These are phyloP conservation scores for Volutella citrinella DNA, from an alignment of 2,329 filamentous ascomycete species.

Conservation along the genomic window DNA sequence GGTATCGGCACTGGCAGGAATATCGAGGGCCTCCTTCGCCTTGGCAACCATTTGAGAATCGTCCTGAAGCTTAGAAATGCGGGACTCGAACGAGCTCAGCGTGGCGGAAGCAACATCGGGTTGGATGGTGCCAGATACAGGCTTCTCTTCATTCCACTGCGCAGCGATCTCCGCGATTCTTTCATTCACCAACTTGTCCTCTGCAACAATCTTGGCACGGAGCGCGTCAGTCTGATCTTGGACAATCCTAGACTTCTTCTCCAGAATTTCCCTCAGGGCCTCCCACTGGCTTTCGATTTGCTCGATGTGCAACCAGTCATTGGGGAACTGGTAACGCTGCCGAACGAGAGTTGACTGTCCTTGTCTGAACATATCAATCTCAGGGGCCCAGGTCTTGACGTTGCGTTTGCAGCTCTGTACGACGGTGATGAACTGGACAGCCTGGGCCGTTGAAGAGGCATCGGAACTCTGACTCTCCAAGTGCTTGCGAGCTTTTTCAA, in stretches of 20 bases:
- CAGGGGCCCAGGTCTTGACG: constrained; percentile 89
- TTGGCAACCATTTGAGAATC: constrained; percentile 93
- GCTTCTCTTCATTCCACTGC: constrained; percentile 96
- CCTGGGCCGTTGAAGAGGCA: constrained; percentile 91
- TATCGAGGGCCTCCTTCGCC: constrained; percentile 92
- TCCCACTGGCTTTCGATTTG: constrained; percentile 97
- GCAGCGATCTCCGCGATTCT: constrained; percentile 81
- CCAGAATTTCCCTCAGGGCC: constrained; percentile 85
- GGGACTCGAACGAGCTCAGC: constrained; percentile 76
- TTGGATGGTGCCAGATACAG: constrained; percentile 89
- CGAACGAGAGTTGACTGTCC: constrained; percentile 89
- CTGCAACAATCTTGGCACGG: constrained; percentile 88
- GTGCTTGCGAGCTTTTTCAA: constrained; percentile 85
- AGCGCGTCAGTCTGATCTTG: constrained; percentile 94
- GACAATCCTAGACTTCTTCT: constrained; percentile 90
- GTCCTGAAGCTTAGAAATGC: constrained; percentile 79
- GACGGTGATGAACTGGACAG: constrained; percentile 96
- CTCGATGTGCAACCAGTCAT: constrained; percentile 92
- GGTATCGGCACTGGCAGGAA: constrained; percentile 76
- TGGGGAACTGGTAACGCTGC: constrained; percentile 89
- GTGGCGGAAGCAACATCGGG: constrained; percentile 85
- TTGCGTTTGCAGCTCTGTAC: constrained; percentile 95
- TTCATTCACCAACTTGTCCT: constrained; percentile 86
- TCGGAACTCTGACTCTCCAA: constrained; percentile 91
- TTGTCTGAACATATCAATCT: constrained; percentile 93